Base-by-base conservation (phyloP, 139 green algal genomes). In the Klebsormidium nitens region DNA sequence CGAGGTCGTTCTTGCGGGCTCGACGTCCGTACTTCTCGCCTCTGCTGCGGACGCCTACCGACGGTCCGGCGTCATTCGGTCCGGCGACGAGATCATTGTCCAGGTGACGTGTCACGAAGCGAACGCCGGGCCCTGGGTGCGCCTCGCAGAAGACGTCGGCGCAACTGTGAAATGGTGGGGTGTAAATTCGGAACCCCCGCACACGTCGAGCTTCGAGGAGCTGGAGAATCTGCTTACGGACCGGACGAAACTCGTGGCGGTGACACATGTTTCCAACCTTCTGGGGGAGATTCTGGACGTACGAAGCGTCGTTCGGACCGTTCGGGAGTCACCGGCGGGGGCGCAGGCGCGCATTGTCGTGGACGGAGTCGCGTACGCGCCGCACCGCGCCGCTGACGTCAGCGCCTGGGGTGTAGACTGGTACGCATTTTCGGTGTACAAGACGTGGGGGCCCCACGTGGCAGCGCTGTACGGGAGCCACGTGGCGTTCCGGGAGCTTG, bases 301-400 rank as follows among this genome's bases (percentile, higher is more conserved):
- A 4, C 52, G 19, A 37, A 14, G 8, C 11, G 55, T 63, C 29
- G 55, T 63, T 11, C 29, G 34, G 55, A 14, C 32, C 8, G 36
- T 70, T 4, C 44, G 62, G 3, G 34, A 64, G n/a, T n/a, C n/a
- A n/a, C 28, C 28, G 14, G 62, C 26, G 28, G 17, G 8, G 4
- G 3, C 35, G n/a, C 3, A 65, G 26, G 34, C 35, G 26, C 65
- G 29, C 17, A 31, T 75, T 17, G 29, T 71, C 59, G 61, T 71
- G 36, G 68, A 75, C 40, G 68, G 61, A 28, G 68, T 75, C 19
- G 68, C 68, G 14, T 75, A 63, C 32, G 68, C 68, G 36, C 59
- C 68, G n/a, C 68, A 75, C 40, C 4, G 68, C 4, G 42, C 59
- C 6, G 19, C 58, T 5, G 61, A 76, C n/a, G 68, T 75, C 3